These are phyloP conservation scores for Scytalidium sp. DNA, from an alignment of 2,329 filamentous ascomycete genomes.

Conservation along the genomic window DNA sequence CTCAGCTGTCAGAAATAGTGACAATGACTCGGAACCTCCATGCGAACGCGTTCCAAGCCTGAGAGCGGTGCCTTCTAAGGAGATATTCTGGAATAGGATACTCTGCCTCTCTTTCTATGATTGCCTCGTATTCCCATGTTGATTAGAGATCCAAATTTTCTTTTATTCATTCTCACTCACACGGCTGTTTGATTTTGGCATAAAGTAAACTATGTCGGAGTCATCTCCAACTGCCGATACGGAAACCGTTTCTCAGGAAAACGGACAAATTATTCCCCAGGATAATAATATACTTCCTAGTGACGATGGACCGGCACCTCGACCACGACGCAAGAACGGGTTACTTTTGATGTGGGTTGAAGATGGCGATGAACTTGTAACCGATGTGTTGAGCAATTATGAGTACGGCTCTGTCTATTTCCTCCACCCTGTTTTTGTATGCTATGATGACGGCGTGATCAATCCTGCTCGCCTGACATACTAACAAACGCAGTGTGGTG, in stretches of 20 bases:
- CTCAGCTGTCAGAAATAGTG: no score
- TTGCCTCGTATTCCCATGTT: no score
- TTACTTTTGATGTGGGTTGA: background rate
- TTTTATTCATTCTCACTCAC: no score
- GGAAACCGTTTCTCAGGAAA: background rate
- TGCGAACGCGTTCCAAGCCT: no score
- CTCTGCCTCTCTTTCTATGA: no score
- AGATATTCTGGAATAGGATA: no score
- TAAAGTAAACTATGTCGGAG: background rate
- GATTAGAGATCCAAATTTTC: no score
- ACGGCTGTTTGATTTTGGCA: no score
- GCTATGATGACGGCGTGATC: background rate
- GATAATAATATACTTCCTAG: background rate
- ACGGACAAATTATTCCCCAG: background rate
- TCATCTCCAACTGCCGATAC: background rate
- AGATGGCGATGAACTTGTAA: background rate
- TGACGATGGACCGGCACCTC: background rate
- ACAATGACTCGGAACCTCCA: no score
- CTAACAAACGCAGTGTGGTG: conserved; percentile 4
- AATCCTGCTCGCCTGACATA: background rate
- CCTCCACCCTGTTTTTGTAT: background rate
- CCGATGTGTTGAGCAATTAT: background rate
- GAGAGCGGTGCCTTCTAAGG: no score
- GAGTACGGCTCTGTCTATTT: background rate
- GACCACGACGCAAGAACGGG: background rate